phyloP scores from a whole-genome alignment of 768 basidiomycete species.

The Lanmaoa pseudosensibilis region DNA sequence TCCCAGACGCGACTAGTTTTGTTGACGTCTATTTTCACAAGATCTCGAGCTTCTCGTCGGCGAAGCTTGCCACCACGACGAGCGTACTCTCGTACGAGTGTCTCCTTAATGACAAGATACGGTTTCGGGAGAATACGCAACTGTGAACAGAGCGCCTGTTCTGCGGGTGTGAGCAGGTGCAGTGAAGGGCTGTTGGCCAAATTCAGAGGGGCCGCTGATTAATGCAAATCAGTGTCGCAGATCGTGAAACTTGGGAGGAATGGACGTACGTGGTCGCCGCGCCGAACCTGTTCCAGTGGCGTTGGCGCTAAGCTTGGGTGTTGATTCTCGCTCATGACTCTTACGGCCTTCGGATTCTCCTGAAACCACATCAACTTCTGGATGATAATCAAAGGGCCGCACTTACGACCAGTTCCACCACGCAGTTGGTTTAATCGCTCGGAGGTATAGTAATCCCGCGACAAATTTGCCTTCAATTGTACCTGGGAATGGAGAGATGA shows the following conservation, averaged over 20 bases:
- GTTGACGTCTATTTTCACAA: conserved; percentile 91
- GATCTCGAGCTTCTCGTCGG: conserved; percentile 82
- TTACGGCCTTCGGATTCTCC: conserved; percentile 53
- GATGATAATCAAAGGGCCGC: conserved; percentile 33
- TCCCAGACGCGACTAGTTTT: conserved; percentile 94
- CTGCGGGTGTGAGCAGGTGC: conserved; percentile 84
- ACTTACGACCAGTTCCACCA: conserved; percentile 47
- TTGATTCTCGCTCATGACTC: conserved; percentile 61
- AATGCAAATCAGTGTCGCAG: background rate
- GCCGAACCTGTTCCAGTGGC: conserved; percentile 38
- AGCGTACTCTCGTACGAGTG: conserved; percentile 89
- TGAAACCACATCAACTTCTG: background rate
- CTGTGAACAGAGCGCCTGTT: conserved; percentile 84
- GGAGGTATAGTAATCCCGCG: conserved; percentile 56
- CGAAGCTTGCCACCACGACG: conserved; percentile 85
- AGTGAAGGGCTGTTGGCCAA: conserved; percentile 88
- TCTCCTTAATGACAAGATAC: conserved; percentile 95
- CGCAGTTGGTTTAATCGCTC: conserved; percentile 54
- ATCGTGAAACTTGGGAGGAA: background rate
- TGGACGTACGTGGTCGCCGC: conserved; percentile 42
- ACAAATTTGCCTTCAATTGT: conserved; percentile 57
- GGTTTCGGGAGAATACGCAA: conserved; percentile 93
- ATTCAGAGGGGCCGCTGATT: conserved; percentile 68
- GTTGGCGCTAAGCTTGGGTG: conserved; percentile 47
- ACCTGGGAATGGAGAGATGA: conserved; percentile 38